phyloP scores from a whole-genome alignment of 257 asterid genomes.

The Solanum tacnaense region DNA sequence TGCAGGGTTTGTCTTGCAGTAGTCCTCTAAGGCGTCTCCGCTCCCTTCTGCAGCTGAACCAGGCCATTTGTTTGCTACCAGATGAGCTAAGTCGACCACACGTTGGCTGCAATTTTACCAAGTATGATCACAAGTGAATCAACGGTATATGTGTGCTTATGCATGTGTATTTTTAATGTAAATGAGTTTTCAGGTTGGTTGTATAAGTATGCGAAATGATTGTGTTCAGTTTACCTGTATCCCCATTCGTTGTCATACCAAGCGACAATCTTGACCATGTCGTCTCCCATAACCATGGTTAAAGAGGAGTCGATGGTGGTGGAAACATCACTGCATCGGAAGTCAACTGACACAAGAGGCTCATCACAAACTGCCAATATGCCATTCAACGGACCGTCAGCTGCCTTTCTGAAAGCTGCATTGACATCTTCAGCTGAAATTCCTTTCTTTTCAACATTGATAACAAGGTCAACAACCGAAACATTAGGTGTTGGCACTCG shows the following conservation, averaged over 20 bases:
- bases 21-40: constrained; percentile 83
- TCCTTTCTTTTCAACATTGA: constrained; percentile 77
- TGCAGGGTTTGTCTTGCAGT: constrained; percentile 62
- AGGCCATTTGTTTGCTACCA: constrained; percentile 79
- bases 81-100: constrained; percentile 88
- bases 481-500: constrained; percentile 96
- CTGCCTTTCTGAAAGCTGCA: constrained; percentile 84
- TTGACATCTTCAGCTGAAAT: constrained; percentile 70
- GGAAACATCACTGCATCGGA: constrained; percentile 36
- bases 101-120: constrained; percentile 53
- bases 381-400: constrained; percentile 64
- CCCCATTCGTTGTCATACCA: constrained; percentile 99
- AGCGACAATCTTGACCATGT: constrained; percentile 94
- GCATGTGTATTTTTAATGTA: background rate
- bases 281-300: constrained; percentile 98
- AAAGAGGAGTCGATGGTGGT: constrained; percentile 73
- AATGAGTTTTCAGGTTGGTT: background rate
- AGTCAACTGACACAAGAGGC: constrained; percentile 84
- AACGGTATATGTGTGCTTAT: background rate
- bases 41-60: constrained; percentile 43
- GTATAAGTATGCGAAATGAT: background rate
- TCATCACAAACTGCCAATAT: constrained; percentile 65
- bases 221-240: constrained; percentile 40
- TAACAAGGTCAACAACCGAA: constrained; percentile 83
- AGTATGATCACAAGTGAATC: background rate